These are phyloP conservation scores for Silene vulgaris DNA, from an alignment of 179 eudicot species.

Conservation along the genomic window DNA sequence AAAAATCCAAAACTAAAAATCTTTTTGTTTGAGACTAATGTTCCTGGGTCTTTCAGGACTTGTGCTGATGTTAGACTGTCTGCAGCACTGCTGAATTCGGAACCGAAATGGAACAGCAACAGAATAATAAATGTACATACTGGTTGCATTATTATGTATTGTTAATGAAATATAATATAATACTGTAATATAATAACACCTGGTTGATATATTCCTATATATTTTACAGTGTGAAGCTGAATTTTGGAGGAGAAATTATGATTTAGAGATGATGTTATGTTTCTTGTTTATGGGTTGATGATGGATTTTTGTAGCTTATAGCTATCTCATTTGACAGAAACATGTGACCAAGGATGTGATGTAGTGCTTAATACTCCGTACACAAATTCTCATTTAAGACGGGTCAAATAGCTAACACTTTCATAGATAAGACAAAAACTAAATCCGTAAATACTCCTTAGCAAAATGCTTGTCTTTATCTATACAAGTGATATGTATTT, in stretches of 20 bases:
- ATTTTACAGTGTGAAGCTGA: background rate
- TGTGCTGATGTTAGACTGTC: conserved; percentile 8
- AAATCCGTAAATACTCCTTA: no score
- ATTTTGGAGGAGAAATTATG: background rate
- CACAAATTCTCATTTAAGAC: no score
- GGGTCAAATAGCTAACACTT: no score
- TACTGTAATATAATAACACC: background rate
- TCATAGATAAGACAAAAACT: no score
- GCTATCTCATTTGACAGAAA: background rate
- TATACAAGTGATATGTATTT: no score
- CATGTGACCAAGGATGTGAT: background rate
- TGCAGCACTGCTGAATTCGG: background rate
- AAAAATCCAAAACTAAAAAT: conserved; percentile 2
- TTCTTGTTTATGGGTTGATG: background rate
- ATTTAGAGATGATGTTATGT: background rate
- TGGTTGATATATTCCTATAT: background rate
- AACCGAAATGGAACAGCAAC: background rate
- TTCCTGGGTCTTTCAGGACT: background rate
- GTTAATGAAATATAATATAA: background rate
- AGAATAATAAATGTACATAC: conserved; percentile 7
- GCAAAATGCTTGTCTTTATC: no score
- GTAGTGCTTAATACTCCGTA: no score
- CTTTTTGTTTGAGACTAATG: background rate
- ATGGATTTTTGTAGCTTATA: background rate
- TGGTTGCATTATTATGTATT: background rate